phyloP scores from a whole-genome alignment of 2,329 filamentous ascomycete genomes.

The Colletotrichum sp. region DNA sequence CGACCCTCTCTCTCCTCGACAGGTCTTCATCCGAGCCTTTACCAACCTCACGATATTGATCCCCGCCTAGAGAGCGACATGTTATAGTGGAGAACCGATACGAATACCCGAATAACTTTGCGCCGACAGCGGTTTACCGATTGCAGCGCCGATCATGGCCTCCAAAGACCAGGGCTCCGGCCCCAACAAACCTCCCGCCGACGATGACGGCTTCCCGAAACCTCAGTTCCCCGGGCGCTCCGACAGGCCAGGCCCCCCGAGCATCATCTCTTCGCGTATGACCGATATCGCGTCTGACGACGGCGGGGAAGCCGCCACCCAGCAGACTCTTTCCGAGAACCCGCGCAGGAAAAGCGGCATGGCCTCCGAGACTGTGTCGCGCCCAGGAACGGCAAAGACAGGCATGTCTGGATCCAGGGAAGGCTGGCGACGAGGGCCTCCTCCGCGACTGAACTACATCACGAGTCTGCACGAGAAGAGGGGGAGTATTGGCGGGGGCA shows the following conservation, averaged over 20 bases:
- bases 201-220: conserved; percentile 42
- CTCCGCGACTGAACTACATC: conserved; percentile 57
- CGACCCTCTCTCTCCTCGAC: not conserved
- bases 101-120: not conserved
- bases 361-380: conserved; percentile 49
- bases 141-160: conserved; percentile 35
- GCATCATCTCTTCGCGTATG: conserved; percentile 75
- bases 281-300: conserved; percentile 68
- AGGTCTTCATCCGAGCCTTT: not conserved
- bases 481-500: conserved; percentile 39
- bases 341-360: conserved; percentile 21
- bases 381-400: conserved; percentile 60
- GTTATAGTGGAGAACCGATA: not conserved
- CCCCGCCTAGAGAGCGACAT: not conserved
- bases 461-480: conserved; percentile 50
- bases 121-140: not conserved
- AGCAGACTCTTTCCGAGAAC: conserved; percentile 33
- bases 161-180: conserved; percentile 38
- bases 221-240: conserved; percentile 44
- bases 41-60: not conserved
- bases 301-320: conserved; percentile 46
- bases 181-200: conserved; percentile 37
- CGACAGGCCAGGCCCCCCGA: conserved; percentile 57
- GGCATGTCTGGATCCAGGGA: conserved; percentile 35
- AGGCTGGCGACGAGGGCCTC: conserved; percentile 46